phyloP scores from a whole-genome alignment of 1,284 basidiomycete genomes.

The Ustilago vetiveriae region DNA sequence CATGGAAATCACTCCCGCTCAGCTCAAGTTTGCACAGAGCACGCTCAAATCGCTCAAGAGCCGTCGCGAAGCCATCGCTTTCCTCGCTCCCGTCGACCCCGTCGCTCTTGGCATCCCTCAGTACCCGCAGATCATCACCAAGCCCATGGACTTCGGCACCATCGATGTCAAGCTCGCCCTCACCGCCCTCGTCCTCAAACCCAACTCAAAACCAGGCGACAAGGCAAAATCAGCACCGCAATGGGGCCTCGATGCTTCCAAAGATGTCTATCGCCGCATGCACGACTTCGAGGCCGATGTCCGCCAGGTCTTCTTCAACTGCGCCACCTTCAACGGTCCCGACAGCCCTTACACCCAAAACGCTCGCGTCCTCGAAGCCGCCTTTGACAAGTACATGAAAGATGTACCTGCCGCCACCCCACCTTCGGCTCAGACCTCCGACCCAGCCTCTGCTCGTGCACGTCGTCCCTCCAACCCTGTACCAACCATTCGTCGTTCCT shows the following conservation, averaged over 20 bases:
- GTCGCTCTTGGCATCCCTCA: slow-evolving; percentile 89
- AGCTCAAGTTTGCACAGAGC: slow-evolving; percentile 83
- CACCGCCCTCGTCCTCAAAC: slow-evolving; percentile 55
- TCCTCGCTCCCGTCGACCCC: slow-evolving; percentile 89
- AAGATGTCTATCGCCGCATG: slow-evolving; percentile 53
- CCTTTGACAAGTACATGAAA: slow-evolving; percentile 84
- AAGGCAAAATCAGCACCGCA: slow-evolving; percentile 57
- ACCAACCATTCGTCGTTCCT: slow-evolving; percentile 78
- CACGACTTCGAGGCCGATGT: slow-evolving; percentile 61
- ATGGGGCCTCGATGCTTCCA: slow-evolving; percentile 45
- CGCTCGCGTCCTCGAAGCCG: slow-evolving; percentile 82
- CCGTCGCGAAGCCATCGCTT: slow-evolving; percentile 82
- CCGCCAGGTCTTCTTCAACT: slow-evolving; percentile 82
- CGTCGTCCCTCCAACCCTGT: slow-evolving; percentile 80
- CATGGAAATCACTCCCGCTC: slow-evolving; percentile 69
- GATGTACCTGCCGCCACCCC: slow-evolving; percentile 41
- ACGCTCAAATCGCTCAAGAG: slow-evolving; percentile 86
- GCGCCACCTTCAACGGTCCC: slow-evolving; percentile 86
- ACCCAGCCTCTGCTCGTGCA: slow-evolving; percentile 63
- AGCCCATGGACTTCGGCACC: slow-evolving; percentile 95
- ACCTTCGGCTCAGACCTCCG: slow-evolving; percentile 65
- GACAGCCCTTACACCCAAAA: slow-evolving; percentile 82
- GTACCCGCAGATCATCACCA: slow-evolving; percentile 85
- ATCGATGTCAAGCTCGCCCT: slow-evolving; percentile 79
- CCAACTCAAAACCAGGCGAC: slow-evolving; percentile 52